Base-by-base conservation (phyloP, 2,329 filamentous ascomycete genomes). In the Fusarium sp. region DNA sequence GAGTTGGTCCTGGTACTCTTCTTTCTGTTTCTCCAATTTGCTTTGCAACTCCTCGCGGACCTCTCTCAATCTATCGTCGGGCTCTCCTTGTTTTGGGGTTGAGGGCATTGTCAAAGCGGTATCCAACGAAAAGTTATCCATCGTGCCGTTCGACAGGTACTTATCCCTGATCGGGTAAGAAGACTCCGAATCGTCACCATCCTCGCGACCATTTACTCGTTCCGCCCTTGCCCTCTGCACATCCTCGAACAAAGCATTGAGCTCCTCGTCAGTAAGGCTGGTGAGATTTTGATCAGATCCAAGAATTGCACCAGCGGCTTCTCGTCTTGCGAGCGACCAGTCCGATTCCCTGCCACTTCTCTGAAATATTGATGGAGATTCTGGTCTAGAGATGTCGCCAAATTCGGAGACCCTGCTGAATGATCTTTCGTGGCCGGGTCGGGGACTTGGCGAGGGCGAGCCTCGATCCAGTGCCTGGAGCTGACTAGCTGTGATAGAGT, bases 101-200 rank as follows among this genome's bases (percentile, higher is more conserved):
- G 95, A 97, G 5, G 96, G 96, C 87, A 98, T 95, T 0, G 96
- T 99, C 56, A 99, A 86, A 18, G 92, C 92, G 3, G 96, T 99
- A 80, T 99, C 96, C 22, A 99, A 86, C 5, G 95, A 98, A 78
- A 98, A 96, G 79, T 97, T 98, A 82, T 99, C 96, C 59, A 98
- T 88, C 0, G 95, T 98, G 5, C 95, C 95, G 61, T 93, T 96
- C 6, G 95, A 98, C 85, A 97, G 90, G 82, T 98, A 98, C 79
- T 98, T 98, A 77, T 99, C 96, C 57, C 96, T 89, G 35, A 95
- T 87, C 4, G 94, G 92, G 78, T 95, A 98, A 1, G 95, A 98
- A 33, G 95, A 98, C 74, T 99, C 96, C 60, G 91, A 90, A 80
- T 98, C 96, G 63, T 98, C 95, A 62, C 95, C 93, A 44, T 92